These are phyloP conservation scores for Triangularia setosa DNA, from an alignment of 2,329 filamentous ascomycete genomes.

Conservation along the genomic window DNA sequence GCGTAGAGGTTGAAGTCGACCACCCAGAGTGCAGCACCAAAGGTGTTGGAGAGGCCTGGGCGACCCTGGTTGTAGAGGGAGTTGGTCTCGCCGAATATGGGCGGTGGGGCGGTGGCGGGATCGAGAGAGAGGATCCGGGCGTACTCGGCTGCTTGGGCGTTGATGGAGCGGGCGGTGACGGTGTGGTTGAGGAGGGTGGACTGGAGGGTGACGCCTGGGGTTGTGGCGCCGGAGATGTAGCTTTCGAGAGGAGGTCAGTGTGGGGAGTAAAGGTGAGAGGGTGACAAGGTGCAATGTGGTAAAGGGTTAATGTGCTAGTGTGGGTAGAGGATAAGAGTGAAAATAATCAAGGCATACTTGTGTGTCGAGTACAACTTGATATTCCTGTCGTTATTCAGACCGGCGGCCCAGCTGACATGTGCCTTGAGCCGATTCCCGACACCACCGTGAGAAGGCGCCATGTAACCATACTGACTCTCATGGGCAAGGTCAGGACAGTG, in stretches of 20 bases:
- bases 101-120: constrained; percentile 40
- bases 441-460: constrained; percentile 57
- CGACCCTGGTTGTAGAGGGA: constrained; percentile 59
- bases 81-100: constrained; percentile 59
- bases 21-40: constrained; percentile 62
- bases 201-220: constrained; percentile 59
- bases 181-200: constrained; percentile 62
- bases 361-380: constrained; percentile 55
- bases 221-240: constrained; percentile 58
- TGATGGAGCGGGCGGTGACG: constrained; percentile 45
- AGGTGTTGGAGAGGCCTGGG: constrained; percentile 59
- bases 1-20: constrained; percentile 59
- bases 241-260: constrained; percentile 34
- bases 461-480: constrained; percentile 43
- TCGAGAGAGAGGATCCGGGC: constrained; percentile 35
- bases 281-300: background rate
- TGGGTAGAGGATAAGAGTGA: too few relatives aligned
- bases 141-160: constrained; percentile 46
- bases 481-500: constrained; percentile 48
- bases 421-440: constrained; percentile 48
- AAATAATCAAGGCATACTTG: constrained; percentile 43
- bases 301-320: too few relatives aligned
- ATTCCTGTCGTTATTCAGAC: constrained; percentile 45
- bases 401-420: constrained; percentile 48
- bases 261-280: background rate